A percentile compares a stretch with the other conserved stretches of the same genome.
These are phyloP conservation scores for Phoenix dactylifera DNA, from an alignment of 176 grass and related monocot species.

Conservation along the genomic window DNA sequence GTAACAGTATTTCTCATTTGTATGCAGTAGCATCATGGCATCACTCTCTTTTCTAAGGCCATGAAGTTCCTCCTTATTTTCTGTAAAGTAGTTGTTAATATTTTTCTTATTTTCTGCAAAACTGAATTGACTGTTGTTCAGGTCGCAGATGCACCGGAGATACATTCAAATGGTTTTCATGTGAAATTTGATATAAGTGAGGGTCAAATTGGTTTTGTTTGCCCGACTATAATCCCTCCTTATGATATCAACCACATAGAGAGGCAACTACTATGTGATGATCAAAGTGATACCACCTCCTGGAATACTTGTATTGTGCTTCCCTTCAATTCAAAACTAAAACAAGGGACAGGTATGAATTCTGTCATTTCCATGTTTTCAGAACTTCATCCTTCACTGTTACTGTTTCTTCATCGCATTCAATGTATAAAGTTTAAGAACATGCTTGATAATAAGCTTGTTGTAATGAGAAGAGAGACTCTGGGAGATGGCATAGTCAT, in stretches of 20 bases:
- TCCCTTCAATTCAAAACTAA: slow-evolving; percentile 57
- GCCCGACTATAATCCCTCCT: slow-evolving; percentile 73
- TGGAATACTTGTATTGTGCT: slow-evolving; percentile 90
- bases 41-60: background rate
- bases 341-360: slow-evolving; percentile 35
- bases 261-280: slow-evolving; percentile 44
- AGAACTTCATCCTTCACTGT: slow-evolving; percentile 90
- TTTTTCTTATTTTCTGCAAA: no score
- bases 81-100: no score
- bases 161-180: slow-evolving; percentile 98
- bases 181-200: slow-evolving; percentile 93
- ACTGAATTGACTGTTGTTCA: slow-evolving; percentile 19
- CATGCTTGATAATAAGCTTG: slow-evolving; percentile 42
- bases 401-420: slow-evolving; percentile 77
- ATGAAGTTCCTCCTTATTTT: background rate
- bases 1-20: no score
- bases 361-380: slow-evolving; percentile 87
- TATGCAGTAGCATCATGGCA: no score
- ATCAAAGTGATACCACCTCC: slow-evolving; percentile 10
- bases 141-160: slow-evolving; percentile 95
- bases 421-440: slow-evolving; percentile 85
- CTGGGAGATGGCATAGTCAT: slow-evolving; percentile 79
- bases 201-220: slow-evolving; percentile 91
- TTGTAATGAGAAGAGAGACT: slow-evolving; percentile 66
- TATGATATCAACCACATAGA: slow-evolving; percentile 33